These are phyloP conservation scores for Salix arbutifolia DNA, from an alignment of 345 rosid genomes.

Conservation along the genomic window DNA sequence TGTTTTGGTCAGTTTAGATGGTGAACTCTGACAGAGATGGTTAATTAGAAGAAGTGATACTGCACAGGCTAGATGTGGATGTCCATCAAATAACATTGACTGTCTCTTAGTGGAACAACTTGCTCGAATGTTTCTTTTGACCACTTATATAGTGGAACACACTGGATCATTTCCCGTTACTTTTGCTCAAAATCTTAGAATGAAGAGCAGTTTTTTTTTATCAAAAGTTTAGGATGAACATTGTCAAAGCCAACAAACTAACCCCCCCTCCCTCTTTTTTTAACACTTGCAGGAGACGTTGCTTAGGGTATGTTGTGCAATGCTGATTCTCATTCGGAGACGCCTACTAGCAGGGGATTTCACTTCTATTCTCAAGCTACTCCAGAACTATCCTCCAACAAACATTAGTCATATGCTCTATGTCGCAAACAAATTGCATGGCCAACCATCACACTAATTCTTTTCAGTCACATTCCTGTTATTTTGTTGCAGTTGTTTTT, in stretches of 20 bases:
- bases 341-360: slow-evolving; percentile 86
- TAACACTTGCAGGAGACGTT: slow-evolving; percentile 66
- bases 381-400: slow-evolving; percentile 75
- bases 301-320: slow-evolving; percentile 90
- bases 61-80: neutral
- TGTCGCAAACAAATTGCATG: slow-evolving; percentile 84
- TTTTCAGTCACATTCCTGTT: neutral
- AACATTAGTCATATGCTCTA: slow-evolving; percentile 81
- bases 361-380: slow-evolving; percentile 73
- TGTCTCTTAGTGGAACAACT: neutral
- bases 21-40: neutral
- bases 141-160: neutral
- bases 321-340: slow-evolving; percentile 78
- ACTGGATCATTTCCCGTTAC: neutral
- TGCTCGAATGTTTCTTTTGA: neutral
- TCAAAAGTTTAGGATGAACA: neutral
- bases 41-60: neutral
- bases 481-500: neutral
- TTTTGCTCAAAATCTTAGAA: neutral
- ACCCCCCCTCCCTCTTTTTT: neutral
- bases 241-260: slow-evolving; percentile 3
- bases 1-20: neutral
- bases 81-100: too few relatives aligned
- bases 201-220: neutral
- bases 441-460: slow-evolving; percentile 30